A percentile compares a stretch with the other conserved stretches of the same genome.
phyloP scores from a whole-genome alignment of 352 stramenopile species.

The Phytophthora colocasiae region DNA sequence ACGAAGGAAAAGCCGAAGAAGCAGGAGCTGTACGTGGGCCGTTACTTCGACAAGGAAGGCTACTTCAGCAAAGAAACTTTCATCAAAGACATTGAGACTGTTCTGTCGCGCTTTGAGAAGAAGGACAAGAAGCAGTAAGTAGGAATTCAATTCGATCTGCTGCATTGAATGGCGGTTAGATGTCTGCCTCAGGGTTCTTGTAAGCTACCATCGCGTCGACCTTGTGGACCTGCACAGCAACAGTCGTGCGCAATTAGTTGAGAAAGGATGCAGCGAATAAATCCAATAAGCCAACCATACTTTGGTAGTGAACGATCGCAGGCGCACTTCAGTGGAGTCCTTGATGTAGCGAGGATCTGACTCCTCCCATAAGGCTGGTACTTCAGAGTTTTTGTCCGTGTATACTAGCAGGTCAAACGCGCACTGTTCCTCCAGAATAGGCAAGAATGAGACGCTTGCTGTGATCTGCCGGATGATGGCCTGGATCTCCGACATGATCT shows the following conservation, averaged over 20 bases:
- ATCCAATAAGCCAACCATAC: conserved; percentile 51
- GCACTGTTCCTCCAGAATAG: conserved; percentile 97
- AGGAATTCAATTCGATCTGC: conserved; percentile 23
- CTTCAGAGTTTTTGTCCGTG: conserved; percentile 96
- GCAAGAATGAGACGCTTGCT: conserved; percentile 98
- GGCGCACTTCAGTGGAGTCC: conserved; percentile 97
- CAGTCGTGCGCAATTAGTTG: conserved; percentile 21
- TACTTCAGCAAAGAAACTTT: conserved; percentile 87
- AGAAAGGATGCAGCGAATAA: conserved; percentile 14
- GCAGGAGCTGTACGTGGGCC: conserved; percentile 81
- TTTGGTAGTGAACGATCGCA: conserved; percentile 98
- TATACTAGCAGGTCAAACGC: conserved; percentile 99
- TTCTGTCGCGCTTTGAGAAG: conserved; percentile 75
- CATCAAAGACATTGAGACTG: conserved; percentile 64
- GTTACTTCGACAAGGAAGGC: conserved; percentile 88
- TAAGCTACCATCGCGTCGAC: conserved; percentile 99
- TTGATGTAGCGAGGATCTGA: conserved; percentile 98
- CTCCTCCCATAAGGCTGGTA: conserved; percentile 97
- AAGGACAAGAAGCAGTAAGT: conserved; percentile 76
- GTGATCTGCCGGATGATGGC: conserved; percentile 99
- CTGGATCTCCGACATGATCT: conserved; percentile 99
- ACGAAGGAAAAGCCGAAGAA: conserved; percentile 52
- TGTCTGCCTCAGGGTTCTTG: conserved; percentile 90
- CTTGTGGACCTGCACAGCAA: conserved; percentile 93
- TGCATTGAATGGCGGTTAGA: conserved; percentile 46